These are phyloP conservation scores for Xylaria scruposa DNA, from an alignment of 495 filamentous ascomycete species.

Conservation along the genomic window DNA sequence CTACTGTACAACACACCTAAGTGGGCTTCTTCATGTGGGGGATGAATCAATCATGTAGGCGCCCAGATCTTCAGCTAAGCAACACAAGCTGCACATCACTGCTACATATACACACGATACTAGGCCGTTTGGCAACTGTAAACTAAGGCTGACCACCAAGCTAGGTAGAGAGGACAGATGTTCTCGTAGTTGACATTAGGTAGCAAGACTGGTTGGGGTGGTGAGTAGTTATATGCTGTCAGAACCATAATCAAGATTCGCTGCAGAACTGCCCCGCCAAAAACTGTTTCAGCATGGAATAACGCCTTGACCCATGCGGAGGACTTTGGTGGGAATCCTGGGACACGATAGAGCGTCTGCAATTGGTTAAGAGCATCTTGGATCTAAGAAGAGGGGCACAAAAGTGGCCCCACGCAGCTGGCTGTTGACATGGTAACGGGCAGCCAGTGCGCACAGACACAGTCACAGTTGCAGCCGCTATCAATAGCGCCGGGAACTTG, in stretches of 20 bases:
- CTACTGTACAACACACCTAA: too few relatives aligned
- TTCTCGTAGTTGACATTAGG: background rate
- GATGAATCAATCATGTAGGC: background rate
- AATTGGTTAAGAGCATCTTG: slow-evolving; percentile 5
- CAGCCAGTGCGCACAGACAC: background rate
- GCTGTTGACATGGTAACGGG: slow-evolving; percentile 21
- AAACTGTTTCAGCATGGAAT: slow-evolving; percentile 11
- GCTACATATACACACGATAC: background rate
- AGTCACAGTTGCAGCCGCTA: slow-evolving; percentile 1
- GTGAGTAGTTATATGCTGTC: background rate
- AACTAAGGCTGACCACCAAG: background rate
- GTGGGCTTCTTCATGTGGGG: too few relatives aligned
- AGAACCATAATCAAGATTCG: slow-evolving; percentile 23
- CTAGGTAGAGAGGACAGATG: background rate
- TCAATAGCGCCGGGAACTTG: slow-evolving; percentile 29
- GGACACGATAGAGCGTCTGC: background rate
- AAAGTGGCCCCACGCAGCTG: background rate
- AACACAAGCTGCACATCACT: background rate
- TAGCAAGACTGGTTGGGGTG: too few relatives aligned
- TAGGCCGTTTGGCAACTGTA: background rate
- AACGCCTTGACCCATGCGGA: background rate
- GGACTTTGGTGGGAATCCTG: background rate
- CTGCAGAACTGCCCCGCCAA: slow-evolving; percentile 15
- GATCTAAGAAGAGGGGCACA: slow-evolving; percentile 13
- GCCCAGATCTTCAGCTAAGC: background rate